Evolutionary conservation across 2,329 filamentous ascomycete species (phyloP), one percentile per base, ranked within the genome.

Genomic region (Hysterium pulicare): DNA sequence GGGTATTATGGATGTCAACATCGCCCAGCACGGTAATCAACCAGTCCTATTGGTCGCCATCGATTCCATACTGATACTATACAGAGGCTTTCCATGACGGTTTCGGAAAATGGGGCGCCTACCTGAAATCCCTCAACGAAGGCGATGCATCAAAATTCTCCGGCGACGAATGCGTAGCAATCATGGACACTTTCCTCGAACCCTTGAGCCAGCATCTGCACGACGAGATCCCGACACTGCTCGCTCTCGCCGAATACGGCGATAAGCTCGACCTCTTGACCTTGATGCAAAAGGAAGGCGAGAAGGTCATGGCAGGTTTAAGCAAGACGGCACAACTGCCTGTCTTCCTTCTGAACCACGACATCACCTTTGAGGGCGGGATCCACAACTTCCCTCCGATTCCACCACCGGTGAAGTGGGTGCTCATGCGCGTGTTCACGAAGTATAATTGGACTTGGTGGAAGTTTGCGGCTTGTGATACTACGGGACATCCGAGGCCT

Each of bases 371-470:
- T 42, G 51, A 55, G 42, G 41, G 44, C 11, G 48, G 51, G 5
- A 38, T 46, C 10, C 39, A 50, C 42, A 36, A 26, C 24, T 49
- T 53, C 22, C 49, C 46, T 9, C 45, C 46, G 9, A 20, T 48
- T 8, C 46, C 81, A 46, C 84, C 84, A 46, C 82, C 82, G 1
- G 82, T 85, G 53, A 74, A 83, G 42, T 74, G 71, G 64, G 84
- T 85, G 58, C 84, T 83, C 13, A 73, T 69, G 41, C 81, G 72
- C 20, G 84, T 75, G 57, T 84, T 84, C 47, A 71, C 71, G 75
- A 84, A 81, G 24, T 79, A 84, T 49, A 40, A 55, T 39, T 28
- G 16, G 22, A 42, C 39, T n/a, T 55, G 49, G 50, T 58, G 52
- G 49, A 48, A 48, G 40, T 57, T 55, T 47, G 38, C 40, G 37